phyloP scores from a whole-genome alignment of 495 filamentous ascomycete species.

The Bathelium albidoporum region DNA sequence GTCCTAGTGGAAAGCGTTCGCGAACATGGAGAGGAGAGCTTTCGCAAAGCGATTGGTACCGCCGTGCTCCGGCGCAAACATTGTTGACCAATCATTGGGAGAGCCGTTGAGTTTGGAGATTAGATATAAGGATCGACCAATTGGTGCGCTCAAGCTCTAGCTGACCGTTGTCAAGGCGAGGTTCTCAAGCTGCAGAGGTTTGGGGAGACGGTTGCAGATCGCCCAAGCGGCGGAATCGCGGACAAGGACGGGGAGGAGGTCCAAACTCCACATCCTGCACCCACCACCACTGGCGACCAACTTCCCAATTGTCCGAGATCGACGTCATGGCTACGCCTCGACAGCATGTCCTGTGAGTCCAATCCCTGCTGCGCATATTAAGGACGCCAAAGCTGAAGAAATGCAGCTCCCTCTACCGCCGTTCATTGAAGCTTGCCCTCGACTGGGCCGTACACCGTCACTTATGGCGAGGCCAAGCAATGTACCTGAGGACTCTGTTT shows the following conservation, averaged over 20 bases:
- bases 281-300: neutral
- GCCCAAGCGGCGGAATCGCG: neutral
- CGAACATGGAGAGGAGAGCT: conserved; percentile 12
- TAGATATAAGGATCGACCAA: neutral
- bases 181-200: neutral
- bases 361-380: neutral
- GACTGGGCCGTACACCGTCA: conserved; percentile 89
- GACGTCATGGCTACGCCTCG: conserved; percentile 7
- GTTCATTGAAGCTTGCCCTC: conserved; percentile 81
- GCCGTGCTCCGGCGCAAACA: conserved; percentile 29
- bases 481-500: conserved; percentile 92
- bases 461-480: conserved; percentile 86
- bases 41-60: conserved; percentile 12
- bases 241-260: neutral
- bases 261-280: neutral
- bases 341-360: conserved; percentile 18
- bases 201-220: neutral
- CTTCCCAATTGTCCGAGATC: neutral
- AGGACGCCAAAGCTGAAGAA: neutral
- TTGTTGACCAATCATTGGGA: conserved; percentile 29
- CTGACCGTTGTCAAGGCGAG: neutral
- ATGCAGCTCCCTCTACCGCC: conserved; percentile 79
- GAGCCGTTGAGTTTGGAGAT: neutral
- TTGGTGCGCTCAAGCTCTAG: neutral
- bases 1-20: neutral